Evolutionary conservation across 1,284 basidiomycete genomes (phyloP), one percentile per base, ranked within the genome.

Genomic region (Cryptococcus sp.): DNA sequence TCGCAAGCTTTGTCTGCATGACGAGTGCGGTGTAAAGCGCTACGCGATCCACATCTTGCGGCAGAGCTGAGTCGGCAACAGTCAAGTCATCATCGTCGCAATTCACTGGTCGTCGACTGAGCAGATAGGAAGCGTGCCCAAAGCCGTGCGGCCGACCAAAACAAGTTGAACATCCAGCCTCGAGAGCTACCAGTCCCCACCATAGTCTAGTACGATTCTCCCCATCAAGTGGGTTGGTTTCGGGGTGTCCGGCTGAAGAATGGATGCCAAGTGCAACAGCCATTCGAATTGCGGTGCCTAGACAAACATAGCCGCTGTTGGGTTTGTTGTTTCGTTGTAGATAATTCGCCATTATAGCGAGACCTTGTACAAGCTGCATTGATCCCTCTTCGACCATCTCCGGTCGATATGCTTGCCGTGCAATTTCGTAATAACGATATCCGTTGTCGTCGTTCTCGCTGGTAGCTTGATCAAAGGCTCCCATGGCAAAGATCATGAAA

Each of bases 401-500:
- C 17, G 47, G 41, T 41, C 54, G 50, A 4, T 63, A 54, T 8
- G 58, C 54, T 11, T 50, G 38, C 23, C 62, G 60, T 3, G 68
- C 68, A 19, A 61, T 42, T 30, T 60, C 46, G 41, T 64, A 68
- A 51, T 62, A 68, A 19, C 50, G 39, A 22, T 60, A 39, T 5
- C 67, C 68, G 17, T 60, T 45, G 20, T 56, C 52, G n/a, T 45
- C 60, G 22, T 48, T 35, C 13, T 58, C 58, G 2, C 15, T 35
- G 6, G 46, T 41, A 22, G 62, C 58, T 20, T 39, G 48, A 49
- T 70, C 68, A 40, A 67, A 57, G 19, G 65, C 61, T 25, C 68
- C 68, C 67, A 68, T 67, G 17, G 68, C 68, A 38, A 71, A 62
- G 41, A 71, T 65, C 69, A 70, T 70, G 52, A 60, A 55, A 13